Percentiles rank a stretch among this genome's conserved stretches.
phyloP scores from a whole-genome alignment of 768 basidiomycete species.

The Phanerochaete sordida region DNA sequence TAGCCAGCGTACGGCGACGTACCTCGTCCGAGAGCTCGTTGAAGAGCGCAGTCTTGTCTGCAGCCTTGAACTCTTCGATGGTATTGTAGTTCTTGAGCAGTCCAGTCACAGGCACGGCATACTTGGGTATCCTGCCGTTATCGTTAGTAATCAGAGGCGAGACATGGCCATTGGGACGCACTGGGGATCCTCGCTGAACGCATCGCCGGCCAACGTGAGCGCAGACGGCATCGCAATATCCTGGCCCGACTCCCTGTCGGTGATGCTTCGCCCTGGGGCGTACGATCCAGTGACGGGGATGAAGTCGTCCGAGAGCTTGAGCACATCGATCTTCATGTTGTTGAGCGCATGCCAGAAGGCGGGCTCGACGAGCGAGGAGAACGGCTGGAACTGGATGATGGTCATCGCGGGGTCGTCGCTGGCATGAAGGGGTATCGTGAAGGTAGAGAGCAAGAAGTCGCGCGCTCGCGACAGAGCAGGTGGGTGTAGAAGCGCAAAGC shows the following conservation, averaged over 20 bases:
- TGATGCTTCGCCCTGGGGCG: slow-evolving; percentile 63
- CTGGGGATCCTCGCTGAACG: slow-evolving; percentile 51
- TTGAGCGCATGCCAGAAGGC: slow-evolving; percentile 93
- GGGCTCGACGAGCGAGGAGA: slow-evolving; percentile 84
- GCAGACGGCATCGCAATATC: slow-evolving; percentile 72
- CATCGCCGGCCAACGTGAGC: slow-evolving; percentile 59
- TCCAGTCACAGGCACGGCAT: slow-evolving; percentile 55
- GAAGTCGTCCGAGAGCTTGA: slow-evolving; percentile 74
- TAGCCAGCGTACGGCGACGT: slow-evolving; percentile 21
- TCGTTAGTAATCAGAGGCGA: neutral
- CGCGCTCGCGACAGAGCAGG: too few species aligned
- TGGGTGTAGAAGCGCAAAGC: too few species aligned
- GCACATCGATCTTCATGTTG: slow-evolving; percentile 84
- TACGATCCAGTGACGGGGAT: slow-evolving; percentile 66
- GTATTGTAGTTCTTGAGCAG: slow-evolving; percentile 94
- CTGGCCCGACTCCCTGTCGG: slow-evolving; percentile 73
- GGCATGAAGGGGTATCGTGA: too few species aligned
- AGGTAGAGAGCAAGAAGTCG: too few species aligned
- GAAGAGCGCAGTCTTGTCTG: slow-evolving; percentile 87
- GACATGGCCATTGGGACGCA: slow-evolving; percentile 24
- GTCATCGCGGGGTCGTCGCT: slow-evolving; percentile 35
- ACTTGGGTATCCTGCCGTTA: slow-evolving; percentile 37
- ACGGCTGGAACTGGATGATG: slow-evolving; percentile 85
- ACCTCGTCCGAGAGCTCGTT: slow-evolving; percentile 64
- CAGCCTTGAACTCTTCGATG: slow-evolving; percentile 90